Base-by-base conservation (phyloP, 2,329 filamentous ascomycete species). In the Lecanicillium sp. region DNA sequence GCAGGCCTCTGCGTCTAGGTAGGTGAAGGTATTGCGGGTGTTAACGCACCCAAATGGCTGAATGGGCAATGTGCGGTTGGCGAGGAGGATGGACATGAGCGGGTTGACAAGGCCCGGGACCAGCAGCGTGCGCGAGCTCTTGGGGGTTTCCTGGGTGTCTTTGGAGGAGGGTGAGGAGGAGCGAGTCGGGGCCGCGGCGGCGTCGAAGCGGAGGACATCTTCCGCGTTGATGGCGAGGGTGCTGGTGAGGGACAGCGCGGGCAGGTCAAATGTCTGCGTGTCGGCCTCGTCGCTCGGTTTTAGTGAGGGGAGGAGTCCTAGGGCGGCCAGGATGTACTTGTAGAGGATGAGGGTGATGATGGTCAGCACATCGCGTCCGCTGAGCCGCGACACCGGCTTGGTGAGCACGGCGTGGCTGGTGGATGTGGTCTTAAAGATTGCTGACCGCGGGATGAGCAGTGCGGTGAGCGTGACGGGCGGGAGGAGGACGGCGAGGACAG, bases 11-110 rank as follows among this genome's bases (percentile, higher is more conserved):
- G 37, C 29, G 29, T 43, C 41, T 13, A 43, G 33, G 17, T 40
- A 43, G 3, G 25, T 40, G 14, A 43, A 43, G 4, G 33, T 39
- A 33, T 43, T 43, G 19, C 29, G 27, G 28, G 41, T 43, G 13
- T 43, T 43, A 29, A 43, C 41, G 29, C 37, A 39, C 17, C 41
- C 41, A 13, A 43, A 40, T 8, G 41, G 41, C 8, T 39, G 32
- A 12, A 43, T 29, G 14, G 41, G 37, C 5, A 36, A 33, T 17
- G 39, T 40, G 19, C 41, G 41, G 22, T 40, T 43, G 22, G 41
- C 30, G 28, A 43, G 37, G 32, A 43, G 37, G 15, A 43, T 37
- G 18, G 41, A 40, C 41, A 43, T 39, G 37, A 43, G 41, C 8
- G 41, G 41, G 29, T 43, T 43, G 29, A 40, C 25, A 14, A 43